Base-by-base conservation (phyloP, 345 rosid genomes). In the Orychophragmus violaceus region DNA sequence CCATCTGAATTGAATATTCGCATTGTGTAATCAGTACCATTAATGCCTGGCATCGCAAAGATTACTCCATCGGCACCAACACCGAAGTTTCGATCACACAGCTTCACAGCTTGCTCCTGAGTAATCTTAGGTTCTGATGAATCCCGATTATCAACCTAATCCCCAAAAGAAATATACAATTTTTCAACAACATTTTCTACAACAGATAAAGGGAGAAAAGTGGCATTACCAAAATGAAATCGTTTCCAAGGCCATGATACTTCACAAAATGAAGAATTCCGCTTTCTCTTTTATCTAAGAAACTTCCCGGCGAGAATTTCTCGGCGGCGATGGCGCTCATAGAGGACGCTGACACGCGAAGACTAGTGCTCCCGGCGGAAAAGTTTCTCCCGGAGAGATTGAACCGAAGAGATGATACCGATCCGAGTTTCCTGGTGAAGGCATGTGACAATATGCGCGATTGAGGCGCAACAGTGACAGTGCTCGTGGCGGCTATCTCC, bases 201-300 rank as follows among this genome's bases (percentile, higher is more conserved):
- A 11, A 35, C 5, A 35, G 3, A 35, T 14, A 35, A 42, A 28
- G 48, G 50, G 37, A 62, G 1, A 28, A 49, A 50, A n/a, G n/a
- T n/a, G n/a, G n/a, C n/a, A n/a, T n/a, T n/a, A 90, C 98, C 96
- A 87, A 46, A 63, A 93, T 88, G 81, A 94, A 94, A 74, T 94
- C 96, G 70, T 94, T 94, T 49, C 99, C 99, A 29, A 94, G 97
- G 64, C 99, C 97, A 37, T 94, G 99, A 55, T 94, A 90, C 78
- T 94, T 94, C 32, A 84, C 85, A 66, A 94, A 90, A 42, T 87
- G 92, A 61, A 90, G 86, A 78, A 82, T 23, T 24, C 91, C 87
- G 25, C 64, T 74, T 64, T 86, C 89, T n/a, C n/a, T n/a, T n/a
- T n/a, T n/a, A n/a, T n/a, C n/a, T n/a, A n/a, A n/a, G n/a, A n/a